Evolutionary conservation across 2,329 filamentous ascomycete species (phyloP).

Genomic region (Fusarium scirpi): DNA sequence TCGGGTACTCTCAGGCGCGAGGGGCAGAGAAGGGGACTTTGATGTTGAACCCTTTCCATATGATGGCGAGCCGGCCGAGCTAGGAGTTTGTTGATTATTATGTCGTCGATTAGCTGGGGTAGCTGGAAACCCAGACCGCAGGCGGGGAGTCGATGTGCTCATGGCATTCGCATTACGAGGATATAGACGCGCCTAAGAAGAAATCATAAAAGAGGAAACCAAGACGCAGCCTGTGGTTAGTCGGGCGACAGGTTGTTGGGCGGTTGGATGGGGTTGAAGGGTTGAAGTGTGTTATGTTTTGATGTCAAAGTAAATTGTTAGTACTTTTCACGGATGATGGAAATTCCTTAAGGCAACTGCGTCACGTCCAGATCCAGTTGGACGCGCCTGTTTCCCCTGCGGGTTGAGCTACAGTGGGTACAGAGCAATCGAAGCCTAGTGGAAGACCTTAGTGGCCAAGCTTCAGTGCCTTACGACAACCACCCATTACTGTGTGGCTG

Average conservation of each 20-base stretch:
- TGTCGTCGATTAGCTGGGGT: conserved; percentile 69
- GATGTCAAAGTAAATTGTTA: conserved; percentile 20
- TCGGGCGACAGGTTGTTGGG: conserved; percentile 26
- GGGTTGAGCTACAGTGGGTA: conserved; percentile 38
- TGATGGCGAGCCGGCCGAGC: conserved; percentile 48
- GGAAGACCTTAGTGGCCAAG: neutral
- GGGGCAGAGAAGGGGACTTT: conserved; percentile 56
- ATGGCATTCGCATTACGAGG: conserved; percentile 80
- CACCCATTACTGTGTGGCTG: neutral
- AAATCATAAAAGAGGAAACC: conserved; percentile 32
- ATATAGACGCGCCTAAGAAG: conserved; percentile 34
- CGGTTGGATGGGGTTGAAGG: conserved; percentile 32
- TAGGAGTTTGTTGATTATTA: conserved; percentile 50
- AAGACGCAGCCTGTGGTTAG: conserved; percentile 17
- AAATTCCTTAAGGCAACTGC: conserved; percentile 48
- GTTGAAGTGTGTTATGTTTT: conserved; percentile 33
- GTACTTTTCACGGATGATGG: conserved; percentile 44
- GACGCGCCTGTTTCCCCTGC: conserved; percentile 47
- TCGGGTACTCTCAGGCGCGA: conserved; percentile 59
- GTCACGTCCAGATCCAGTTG: conserved; percentile 52
- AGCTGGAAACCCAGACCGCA: conserved; percentile 84
- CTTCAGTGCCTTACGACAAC: conserved; percentile 9
- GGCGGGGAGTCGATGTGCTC: conserved; percentile 80
- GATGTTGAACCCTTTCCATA: conserved; percentile 47
- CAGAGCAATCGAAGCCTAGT: conserved; percentile 3